phyloP scores from a whole-genome alignment of 2,329 filamentous ascomycete genomes.

The Aspergillus sclerotialis region DNA sequence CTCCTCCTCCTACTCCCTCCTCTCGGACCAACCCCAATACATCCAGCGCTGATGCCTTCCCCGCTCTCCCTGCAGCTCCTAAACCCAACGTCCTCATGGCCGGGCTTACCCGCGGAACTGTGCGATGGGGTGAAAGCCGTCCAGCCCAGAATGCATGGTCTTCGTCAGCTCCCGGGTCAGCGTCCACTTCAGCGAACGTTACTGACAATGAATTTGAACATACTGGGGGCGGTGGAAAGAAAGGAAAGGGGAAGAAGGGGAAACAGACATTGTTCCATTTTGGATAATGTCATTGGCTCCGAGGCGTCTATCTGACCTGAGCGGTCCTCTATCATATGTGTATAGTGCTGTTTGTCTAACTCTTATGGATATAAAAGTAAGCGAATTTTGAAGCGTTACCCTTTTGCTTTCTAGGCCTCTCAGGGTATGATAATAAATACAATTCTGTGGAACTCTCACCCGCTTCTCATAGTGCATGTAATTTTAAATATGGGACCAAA shows the following conservation, averaged over 20 bases:
- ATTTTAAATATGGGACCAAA: too few species aligned
- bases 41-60: slow-evolving; percentile 59
- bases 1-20: slow-evolving; percentile 18
- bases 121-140: slow-evolving; percentile 38
- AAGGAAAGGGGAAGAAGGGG: slow-evolving; percentile 34
- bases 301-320: too few species aligned
- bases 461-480: too few species aligned
- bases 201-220: slow-evolving; percentile 14
- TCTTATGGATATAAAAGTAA: too few species aligned
- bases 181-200: slow-evolving; percentile 12
- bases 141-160: slow-evolving; percentile 33
- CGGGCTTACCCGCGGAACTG: slow-evolving; percentile 40
- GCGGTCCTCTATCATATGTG: too few species aligned
- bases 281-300: too few species aligned
- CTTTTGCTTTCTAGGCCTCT: too few species aligned
- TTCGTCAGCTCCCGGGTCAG: slow-evolving; percentile 17
- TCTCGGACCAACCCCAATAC: slow-evolving; percentile 16
- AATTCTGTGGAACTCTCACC: not conserved
- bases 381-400: too few species aligned
- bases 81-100: slow-evolving; percentile 55
- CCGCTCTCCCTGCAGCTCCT: slow-evolving; percentile 70
- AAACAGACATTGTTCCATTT: slow-evolving; percentile 36
- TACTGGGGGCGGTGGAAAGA: slow-evolving; percentile 22
- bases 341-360: too few species aligned
- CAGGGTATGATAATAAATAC: not conserved